Evolutionary conservation across 306 rosid genomes (phyloP).

Genomic region (Cucurbita ficifolia): DNA sequence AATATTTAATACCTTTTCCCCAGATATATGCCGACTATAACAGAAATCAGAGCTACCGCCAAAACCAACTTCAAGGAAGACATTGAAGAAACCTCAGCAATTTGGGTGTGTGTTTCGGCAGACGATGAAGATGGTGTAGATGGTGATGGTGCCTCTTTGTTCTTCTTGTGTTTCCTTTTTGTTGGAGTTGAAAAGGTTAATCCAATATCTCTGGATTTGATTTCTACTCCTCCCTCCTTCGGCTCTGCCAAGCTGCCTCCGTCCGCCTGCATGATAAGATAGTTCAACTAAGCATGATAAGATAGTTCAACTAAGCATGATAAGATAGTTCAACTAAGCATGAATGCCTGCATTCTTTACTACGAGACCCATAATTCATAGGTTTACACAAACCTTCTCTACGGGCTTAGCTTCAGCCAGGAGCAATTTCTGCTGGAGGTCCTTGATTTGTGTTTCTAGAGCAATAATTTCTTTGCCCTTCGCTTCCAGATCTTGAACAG

Average conservation of each 20-base stretch:
- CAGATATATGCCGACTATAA: conserved; percentile 60
- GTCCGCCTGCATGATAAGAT: conserved; percentile 32
- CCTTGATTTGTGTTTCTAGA: conserved; percentile 51
- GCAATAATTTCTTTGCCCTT: conserved; percentile 44
- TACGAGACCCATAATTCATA: background rate
- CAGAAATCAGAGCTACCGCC: conserved; percentile 65
- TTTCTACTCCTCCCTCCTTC: conserved; percentile 37
- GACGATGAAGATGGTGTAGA: conserved; percentile 36
- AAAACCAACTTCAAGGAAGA: conserved; percentile 39
- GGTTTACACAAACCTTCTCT: conserved; percentile 31
- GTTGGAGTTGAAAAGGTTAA: conserved; percentile 45
- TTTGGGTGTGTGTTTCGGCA: conserved; percentile 21
- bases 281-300: conserved; percentile 16
- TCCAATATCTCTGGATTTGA: conserved; percentile 80
- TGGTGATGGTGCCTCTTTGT: conserved; percentile 41
- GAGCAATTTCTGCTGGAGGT: conserved; percentile 60
- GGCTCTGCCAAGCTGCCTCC: conserved; percentile 19
- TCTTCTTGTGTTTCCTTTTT: conserved; percentile 71
- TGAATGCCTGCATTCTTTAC: background rate
- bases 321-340: conserved; percentile 9
- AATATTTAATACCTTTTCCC: conserved; percentile 60
- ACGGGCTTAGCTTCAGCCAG: conserved; percentile 25
- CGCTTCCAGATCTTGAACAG: conserved; percentile 56
- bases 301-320: conserved; percentile 15
- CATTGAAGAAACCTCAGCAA: conserved; percentile 34